Evolutionary conservation across 2,329 filamentous ascomycete species (phyloP), one percentile per base, ranked within the genome.

Genomic region (Sporothrix phasma): DNA sequence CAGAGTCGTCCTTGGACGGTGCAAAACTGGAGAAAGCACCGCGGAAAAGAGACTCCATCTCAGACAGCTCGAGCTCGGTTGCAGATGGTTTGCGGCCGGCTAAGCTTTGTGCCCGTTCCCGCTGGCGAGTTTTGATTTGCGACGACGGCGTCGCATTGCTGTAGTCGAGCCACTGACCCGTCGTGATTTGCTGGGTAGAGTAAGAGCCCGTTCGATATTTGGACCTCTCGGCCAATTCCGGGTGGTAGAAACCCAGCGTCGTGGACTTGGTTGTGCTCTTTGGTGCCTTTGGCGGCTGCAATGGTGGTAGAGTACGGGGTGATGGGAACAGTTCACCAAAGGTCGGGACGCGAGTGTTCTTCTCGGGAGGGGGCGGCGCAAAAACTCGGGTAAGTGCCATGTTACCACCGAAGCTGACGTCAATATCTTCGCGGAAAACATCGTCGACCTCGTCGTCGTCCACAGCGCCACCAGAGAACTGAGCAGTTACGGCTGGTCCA

Each of bases 11-110:
- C 69, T 84, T 87, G 61, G 83, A 85, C 0, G 89, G 89, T 5
- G 89, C 89, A 73, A 92, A 93, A 70, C 87, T 89, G 0, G 88
- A 91, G 73, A 92, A 93, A 1, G 87, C 89, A 63, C 87, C 85
- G 34, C 88, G 82, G 71, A 92, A 93, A 10, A 92, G 76, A 0
- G 86, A 81, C 69, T 92, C 89, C 75, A 91, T 84, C 72, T 88
- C 88, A 3, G 84, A 82, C 69, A 84, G 78, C 70, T 88, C 80
- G 1, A 83, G 71, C 67, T 87, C 84, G 0, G 76, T 75, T 5
- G 78, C 74, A 2, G 81, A 81, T 5, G 81, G 82, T 74, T 85
- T 83, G 72, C 77, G 81, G 68, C 80, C 86, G 46, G 76, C 86
- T 71, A 83, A 78, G 69, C 88, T 91, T 69, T 90, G 78, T 1